Base-by-base conservation (phyloP, 2,329 filamentous ascomycete species). In the Claviceps capensis region DNA sequence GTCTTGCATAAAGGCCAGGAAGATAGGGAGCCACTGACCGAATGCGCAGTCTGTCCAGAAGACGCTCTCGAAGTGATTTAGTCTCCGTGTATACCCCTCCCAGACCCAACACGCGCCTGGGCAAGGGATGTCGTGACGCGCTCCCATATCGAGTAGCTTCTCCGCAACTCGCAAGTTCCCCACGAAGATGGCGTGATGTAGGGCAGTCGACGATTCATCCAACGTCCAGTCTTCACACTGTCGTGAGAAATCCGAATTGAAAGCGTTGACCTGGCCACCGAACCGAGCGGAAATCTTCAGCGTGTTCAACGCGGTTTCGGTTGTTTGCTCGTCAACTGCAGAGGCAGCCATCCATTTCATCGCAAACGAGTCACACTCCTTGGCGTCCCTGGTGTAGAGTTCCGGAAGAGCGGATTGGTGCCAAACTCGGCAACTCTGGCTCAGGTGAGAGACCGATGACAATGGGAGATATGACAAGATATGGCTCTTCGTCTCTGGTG, bases 291-390 rank as follows among this genome's bases (percentile, higher is more conserved):
- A 50, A 22, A 1, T 37, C 19, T 3, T 17, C 41, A 45, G 5
- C 3, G 34, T 23, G 14, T 16, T 34, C n/a, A 43, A 1, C 6
- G 41, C 40, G 4, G 23, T 23, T 34, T 45, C 23, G 4, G 47
- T 47, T n/a, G 34, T 40, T 40, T 17, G 8, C 2, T 37, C 19
- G 19, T 50, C 43, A 26, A 14, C 16, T 34, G 34, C 36, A n/a
- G 23, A 37, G 16, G 40, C 48, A 17, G 37, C 49, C 11, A 50
- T 50, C 52, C 52, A 54, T 19, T 8, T 9, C 14, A 54, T 54
- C 2, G 52, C 52, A 11, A n/a, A 45, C 6, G 47, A 47, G 36
- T 49, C 47, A 9, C 46, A 23, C 13, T 49, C 19, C 36, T 26
- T 14, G 9, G 50, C 52, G 23, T 54, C 50, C 3, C 30, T 34